Evolutionary conservation across 2,329 filamentous ascomycete species (phyloP), one percentile per base, ranked within the genome.

Genomic region (Fusarium tjaetaba): DNA sequence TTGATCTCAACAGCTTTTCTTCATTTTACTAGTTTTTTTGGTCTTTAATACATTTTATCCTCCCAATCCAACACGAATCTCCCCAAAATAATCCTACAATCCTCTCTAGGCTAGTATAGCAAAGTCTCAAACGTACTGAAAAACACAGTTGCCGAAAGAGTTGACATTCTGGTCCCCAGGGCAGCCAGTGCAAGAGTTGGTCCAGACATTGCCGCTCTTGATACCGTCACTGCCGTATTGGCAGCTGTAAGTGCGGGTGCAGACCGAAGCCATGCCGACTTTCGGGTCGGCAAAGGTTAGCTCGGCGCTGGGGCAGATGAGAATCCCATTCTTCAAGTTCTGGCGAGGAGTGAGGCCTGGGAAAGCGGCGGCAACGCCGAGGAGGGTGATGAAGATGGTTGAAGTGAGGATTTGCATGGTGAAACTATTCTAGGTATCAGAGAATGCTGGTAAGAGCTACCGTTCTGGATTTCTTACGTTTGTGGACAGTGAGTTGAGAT

Each of bases 1-100:
- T 13, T 4, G 2, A 11, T 46, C 20, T 20, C 4, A 4, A 26
- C 11, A 15, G 11, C 30, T 28, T 57, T 57, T 32, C 8, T 36
- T 34, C 24, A 14, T 57, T 57, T 57, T 46, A 34, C 28, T 34
- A 4, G 2, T 57, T 34, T 45, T 43, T 57, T 45, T 45, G 6
- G 22, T 26, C 2, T 45, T 34, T 15, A 34, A 2, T 34, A 15
- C 32, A 34, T 15, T 34, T 34, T 34, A 34, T 34, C 32, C 14
- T 34, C 3, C 32, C 14, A 0, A 16, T 15, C 18, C 4, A 16
- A 9, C 4, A 28, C 0, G 11, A 7, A 14, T 2, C 11, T 38
- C 9, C 3, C 2, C 3, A 26, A 22, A 1, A 9, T 26, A 7
- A 13, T 1, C 18, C 11, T 2, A 28, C 10, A 16, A 2, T 5